Evolutionary conservation across 164 flowering plant genomes (phyloP), one percentile per base, ranked within the genome.

Genomic region (Protea cynaroides): DNA sequence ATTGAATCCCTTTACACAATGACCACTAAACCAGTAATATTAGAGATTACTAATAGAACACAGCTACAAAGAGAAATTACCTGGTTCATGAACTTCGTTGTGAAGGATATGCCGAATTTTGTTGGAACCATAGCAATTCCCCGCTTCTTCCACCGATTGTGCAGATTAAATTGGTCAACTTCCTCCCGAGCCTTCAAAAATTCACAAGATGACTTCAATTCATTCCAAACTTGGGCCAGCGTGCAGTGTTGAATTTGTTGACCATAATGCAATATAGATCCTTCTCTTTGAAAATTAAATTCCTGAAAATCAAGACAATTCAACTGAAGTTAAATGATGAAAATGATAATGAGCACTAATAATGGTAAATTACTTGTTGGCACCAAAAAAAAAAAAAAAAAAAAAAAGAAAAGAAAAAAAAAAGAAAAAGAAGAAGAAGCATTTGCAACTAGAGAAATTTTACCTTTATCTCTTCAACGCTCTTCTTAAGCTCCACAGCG

Each of bases 81-180:
- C 99, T 91, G 99, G 72, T 95, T 95, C 96, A 91, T 82, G 65
- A 86, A 71, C 78, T 95, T 95, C 37, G 80, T 37, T 8, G 96
- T 89, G 70, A 95, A 95, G 25, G 96, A 80, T 23, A 95, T 92
- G 18, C 99, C 99, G 78, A 95, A 89, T 70, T 95, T 95, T 13
- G 97, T 95, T 0, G 99, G 99, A 72, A 95, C 75, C 83, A 92
- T 84, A 23, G 99, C 86, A 73, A 92, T 47, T 59, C 99, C 99
- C 58, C 99, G 99, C 69, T 95, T 95, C 73, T 81, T 89, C 96
- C 96, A 95, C 13, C 99, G 82, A 69, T 92, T 87, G 0, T 84
- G 82, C 58, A 46, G 70, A 76, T 95, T 95, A 76, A 92, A 95
- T 14, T 75, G 70, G 55, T 83, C 77, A 65, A 77, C 89, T 64